Evolutionary conservation across 1,284 basidiomycete genomes (phyloP).

Genomic region (Puccinia brachypodii): DNA sequence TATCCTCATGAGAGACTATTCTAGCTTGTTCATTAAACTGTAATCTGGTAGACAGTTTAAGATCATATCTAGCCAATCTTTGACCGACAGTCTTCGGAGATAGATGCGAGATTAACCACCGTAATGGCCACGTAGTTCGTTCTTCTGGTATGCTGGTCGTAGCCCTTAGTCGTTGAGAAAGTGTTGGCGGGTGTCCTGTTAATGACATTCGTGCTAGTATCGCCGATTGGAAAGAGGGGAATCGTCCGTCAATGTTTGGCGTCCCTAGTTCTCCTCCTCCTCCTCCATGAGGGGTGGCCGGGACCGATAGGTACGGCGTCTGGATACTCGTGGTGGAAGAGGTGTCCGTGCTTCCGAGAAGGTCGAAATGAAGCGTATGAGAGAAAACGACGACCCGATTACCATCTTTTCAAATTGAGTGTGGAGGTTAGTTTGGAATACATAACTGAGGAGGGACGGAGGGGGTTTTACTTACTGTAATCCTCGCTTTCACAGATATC

Average conservation of each 20-base stretch:
- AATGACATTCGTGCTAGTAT: not conserved
- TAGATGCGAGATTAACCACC: not conserved
- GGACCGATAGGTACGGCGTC: constrained; percentile 16
- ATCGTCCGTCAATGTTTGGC: not conserved
- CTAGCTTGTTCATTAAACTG: constrained; percentile 34
- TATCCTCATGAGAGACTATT: constrained; percentile 32
- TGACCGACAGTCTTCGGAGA: not conserved
- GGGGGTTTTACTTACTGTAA: constrained; percentile 7
- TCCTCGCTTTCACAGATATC: constrained; percentile 24
- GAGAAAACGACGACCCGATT: constrained; percentile 31
- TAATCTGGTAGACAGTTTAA: constrained; percentile 7
- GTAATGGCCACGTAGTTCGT: not conserved
- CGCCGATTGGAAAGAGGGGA: not conserved
- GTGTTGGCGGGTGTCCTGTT: not conserved
- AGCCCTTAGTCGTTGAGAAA: not conserved
- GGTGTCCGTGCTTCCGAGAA: not conserved
- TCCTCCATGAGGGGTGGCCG: constrained; percentile 12
- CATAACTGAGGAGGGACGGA: not conserved
- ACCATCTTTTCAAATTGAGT: not conserved
- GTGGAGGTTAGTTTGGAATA: not conserved
- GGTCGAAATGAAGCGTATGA: constrained; percentile 28
- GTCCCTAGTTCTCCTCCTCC: too few species aligned
- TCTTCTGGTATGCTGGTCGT: not conserved
- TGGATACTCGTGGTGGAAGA: too few species aligned
- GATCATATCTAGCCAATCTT: not conserved